A percentile compares a stretch with the other conserved stretches of the same genome.
Evolutionary conservation across 208 protist genomes (phyloP).

Genomic region (Leptomonas seymouri): DNA sequence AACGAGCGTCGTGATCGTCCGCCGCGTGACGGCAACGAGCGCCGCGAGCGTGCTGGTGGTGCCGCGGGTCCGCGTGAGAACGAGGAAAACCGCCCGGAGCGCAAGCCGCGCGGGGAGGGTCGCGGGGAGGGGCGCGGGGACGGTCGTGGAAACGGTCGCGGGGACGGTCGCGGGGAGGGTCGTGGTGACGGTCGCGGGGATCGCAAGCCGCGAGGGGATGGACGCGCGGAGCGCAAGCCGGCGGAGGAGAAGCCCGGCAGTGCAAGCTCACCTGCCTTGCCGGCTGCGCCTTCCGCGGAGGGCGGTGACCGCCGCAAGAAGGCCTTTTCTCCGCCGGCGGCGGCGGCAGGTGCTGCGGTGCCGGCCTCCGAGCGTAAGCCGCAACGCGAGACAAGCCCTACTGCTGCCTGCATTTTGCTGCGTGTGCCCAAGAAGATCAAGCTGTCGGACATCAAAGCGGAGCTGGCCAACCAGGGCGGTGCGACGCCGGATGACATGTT

Average conservation of each 20-base stretch:
- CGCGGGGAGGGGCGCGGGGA: slow-evolving; percentile 7
- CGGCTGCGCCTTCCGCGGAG: too few relatives aligned
- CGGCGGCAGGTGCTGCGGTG: slow-evolving; percentile 7
- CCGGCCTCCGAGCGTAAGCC: slow-evolving; percentile 3
- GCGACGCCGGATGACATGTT: slow-evolving; percentile 52
- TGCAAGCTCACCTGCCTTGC: too few relatives aligned
- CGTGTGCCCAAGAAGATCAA: slow-evolving; percentile 67
- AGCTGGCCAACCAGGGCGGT: slow-evolving; percentile 21
- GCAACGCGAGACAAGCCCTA: slow-evolving; percentile 27
- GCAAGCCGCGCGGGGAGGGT: slow-evolving; percentile 23
- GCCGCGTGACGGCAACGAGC: not conserved
- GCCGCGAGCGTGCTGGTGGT: not conserved
- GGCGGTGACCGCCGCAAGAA: slow-evolving; percentile 12
- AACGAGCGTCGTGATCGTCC: not conserved
- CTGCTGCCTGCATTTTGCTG: slow-evolving; percentile 46
- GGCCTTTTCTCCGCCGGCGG: not conserved
- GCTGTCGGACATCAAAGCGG: slow-evolving; percentile 67
- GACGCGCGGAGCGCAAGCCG: not conserved
- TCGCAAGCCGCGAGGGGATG: slow-evolving; percentile 21
- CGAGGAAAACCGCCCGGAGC: slow-evolving; percentile 30
- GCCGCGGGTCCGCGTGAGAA: not conserved
- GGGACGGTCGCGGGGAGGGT: slow-evolving; percentile 1
- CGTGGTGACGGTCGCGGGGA: not conserved
- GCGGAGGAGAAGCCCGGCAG: too few relatives aligned
- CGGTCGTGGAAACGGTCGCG: slow-evolving; percentile 11